phyloP scores from a whole-genome alignment of 2,329 filamentous ascomycete genomes.

The Xylaria sp. region DNA sequence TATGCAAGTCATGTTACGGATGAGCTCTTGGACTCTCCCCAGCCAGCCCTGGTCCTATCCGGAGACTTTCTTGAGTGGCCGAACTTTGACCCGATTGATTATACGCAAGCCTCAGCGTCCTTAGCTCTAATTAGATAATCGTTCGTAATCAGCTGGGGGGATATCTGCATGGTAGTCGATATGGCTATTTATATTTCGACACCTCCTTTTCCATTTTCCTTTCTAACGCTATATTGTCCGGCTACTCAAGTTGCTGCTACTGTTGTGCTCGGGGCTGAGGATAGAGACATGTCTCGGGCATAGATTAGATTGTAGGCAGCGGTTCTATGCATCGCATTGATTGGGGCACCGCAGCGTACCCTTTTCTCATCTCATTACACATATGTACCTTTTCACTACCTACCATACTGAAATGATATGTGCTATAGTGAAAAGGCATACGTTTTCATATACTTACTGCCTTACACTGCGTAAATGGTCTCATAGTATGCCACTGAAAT shows the following conservation, averaged over 20 bases:
- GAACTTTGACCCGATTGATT: conserved; percentile 29
- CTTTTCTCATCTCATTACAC: too few relatives aligned
- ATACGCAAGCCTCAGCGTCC: not conserved
- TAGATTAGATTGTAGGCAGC: not conserved
- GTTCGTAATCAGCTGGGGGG: not conserved
- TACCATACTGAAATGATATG: too few relatives aligned
- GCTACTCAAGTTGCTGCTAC: too few relatives aligned
- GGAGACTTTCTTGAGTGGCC: conserved; percentile 29
- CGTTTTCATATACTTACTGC: too few relatives aligned
- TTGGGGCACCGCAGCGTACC: not conserved
- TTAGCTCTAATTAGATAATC: not conserved
- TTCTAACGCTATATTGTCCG: too few relatives aligned
- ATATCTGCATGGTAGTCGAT: not conserved
- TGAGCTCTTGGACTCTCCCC: not conserved
- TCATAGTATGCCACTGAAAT: too few relatives aligned
- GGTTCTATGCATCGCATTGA: not conserved
- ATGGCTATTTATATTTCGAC: not conserved
- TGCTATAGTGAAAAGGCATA: too few relatives aligned
- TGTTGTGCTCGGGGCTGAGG: too few relatives aligned
- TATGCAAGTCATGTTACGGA: conserved; percentile 2
- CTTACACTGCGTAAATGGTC: too few relatives aligned
- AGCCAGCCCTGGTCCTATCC: not conserved
- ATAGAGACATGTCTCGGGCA: not conserved
- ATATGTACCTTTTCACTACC: too few relatives aligned
- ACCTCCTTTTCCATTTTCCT: too few relatives aligned